These are phyloP conservation scores for Aurinia saxatilis DNA, from an alignment of 345 rosid species.

Conservation along the genomic window DNA sequence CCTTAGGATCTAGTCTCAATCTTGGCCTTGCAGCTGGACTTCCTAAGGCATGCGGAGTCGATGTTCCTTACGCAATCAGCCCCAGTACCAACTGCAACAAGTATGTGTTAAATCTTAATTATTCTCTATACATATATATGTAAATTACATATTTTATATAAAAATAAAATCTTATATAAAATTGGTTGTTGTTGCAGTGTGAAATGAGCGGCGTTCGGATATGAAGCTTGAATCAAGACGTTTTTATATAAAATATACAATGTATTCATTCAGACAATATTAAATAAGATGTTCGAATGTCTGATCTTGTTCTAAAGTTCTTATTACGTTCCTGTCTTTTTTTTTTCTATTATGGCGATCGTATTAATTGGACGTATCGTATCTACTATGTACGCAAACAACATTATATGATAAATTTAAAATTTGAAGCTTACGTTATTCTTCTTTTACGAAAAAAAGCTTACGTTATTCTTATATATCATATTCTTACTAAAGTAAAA, in stretches of 20 bases:
- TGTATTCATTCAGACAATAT: background rate
- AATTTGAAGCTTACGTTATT: background rate
- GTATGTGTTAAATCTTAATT: no score
- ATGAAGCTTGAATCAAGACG: background rate
- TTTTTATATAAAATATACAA: background rate
- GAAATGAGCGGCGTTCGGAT: constrained; percentile 5
- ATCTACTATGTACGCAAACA: background rate
- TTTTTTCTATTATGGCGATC: background rate
- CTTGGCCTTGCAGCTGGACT: background rate
- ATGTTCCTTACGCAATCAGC: constrained; percentile 5
- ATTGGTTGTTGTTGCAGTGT: constrained; percentile 1
- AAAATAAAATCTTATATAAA: background rate
- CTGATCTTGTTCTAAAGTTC: background rate
- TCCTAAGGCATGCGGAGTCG: constrained; percentile 1
- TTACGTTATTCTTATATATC: no score
- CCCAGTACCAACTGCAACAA: constrained; percentile 11
- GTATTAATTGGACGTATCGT: background rate
- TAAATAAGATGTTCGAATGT: constrained; percentile 8
- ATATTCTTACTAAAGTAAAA: no score
- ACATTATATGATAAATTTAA: background rate
- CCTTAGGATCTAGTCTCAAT: background rate
- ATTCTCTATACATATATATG: no score
- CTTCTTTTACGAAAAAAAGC: no score
- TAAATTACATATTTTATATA: no score
- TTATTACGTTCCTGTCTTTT: background rate